A percentile compares a stretch with the other conserved stretches of the same genome.
These are phyloP conservation scores for Colletotrichum graminicola DNA, from an alignment of 2,329 filamentous ascomycete species.

Conservation along the genomic window DNA sequence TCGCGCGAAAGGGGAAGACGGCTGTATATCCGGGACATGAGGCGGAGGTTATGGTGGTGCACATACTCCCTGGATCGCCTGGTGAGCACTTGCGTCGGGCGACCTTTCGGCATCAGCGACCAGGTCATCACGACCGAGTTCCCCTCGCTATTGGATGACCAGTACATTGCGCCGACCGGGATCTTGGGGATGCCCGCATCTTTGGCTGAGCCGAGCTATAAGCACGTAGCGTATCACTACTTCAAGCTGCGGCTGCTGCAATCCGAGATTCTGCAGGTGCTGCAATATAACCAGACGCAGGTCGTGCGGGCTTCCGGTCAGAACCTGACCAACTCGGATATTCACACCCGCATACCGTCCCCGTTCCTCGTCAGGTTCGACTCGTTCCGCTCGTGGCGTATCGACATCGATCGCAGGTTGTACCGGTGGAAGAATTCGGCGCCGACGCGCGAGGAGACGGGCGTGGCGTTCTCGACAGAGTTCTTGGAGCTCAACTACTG, in stretches of 20 bases:
- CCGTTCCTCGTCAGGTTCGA: constrained; percentile 87
- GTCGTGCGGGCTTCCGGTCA: constrained; percentile 76
- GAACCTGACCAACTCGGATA: constrained; percentile 76
- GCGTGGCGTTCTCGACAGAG: constrained; percentile 88
- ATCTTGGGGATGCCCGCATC: constrained; percentile 72
- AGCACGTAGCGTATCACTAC: constrained; percentile 91
- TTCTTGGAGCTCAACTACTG: constrained; percentile 97
- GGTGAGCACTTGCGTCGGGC: constrained; percentile 91
- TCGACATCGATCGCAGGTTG: constrained; percentile 85
- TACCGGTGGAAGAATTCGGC: constrained; percentile 89
- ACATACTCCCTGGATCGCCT: constrained; percentile 96
- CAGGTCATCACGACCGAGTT: constrained; percentile 97
- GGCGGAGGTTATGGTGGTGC: constrained; percentile 94
- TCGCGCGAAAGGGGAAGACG: constrained; percentile 72
- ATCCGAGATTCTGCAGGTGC: constrained; percentile 93
- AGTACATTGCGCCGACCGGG: constrained; percentile 84
- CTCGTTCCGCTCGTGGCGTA: constrained; percentile 89
- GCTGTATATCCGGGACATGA: constrained; percentile 87
- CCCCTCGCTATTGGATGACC: constrained; percentile 88
- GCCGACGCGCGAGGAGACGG: constrained; percentile 81
- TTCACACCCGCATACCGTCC: constrained; percentile 83
- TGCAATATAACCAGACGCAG: constrained; percentile 92
- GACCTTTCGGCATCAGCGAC: constrained; percentile 95
- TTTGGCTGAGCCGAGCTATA: constrained; percentile 80
- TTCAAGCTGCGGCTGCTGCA: constrained; percentile 89